These are phyloP conservation scores for Lactarius trivialis DNA, from an alignment of 768 basidiomycete species.

Conservation along the genomic window DNA sequence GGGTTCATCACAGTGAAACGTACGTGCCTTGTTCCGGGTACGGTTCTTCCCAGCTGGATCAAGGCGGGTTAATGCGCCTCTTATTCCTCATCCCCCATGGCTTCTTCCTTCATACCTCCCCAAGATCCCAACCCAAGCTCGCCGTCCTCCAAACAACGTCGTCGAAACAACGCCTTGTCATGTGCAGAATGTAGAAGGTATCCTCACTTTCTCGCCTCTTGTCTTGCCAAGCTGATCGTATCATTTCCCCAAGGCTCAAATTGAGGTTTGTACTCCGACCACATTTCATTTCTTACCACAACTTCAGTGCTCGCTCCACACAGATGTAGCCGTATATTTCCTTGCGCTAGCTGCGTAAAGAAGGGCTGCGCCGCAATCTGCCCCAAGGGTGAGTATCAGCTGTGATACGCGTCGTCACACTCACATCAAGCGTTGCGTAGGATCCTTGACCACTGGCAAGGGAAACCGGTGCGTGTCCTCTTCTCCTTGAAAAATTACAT, in stretches of 20 bases:
- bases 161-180: conserved; percentile 43
- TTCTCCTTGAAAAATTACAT: conserved; percentile 19
- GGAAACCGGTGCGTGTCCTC: conserved; percentile 49
- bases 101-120: conserved; percentile 20
- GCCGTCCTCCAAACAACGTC: conserved; percentile 26
- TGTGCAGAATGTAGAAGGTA: conserved; percentile 69
- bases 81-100: conserved; percentile 22
- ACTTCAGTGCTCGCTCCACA: neutral
- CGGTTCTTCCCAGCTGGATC: conserved; percentile 18
- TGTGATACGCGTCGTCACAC: neutral
- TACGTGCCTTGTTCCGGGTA: conserved; percentile 19
- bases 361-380: conserved; percentile 51
- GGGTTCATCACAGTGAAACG: neutral
- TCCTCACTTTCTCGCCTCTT: conserved; percentile 13
- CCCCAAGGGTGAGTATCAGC: conserved; percentile 44
- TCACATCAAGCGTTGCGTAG: conserved; percentile 32
- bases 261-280: conserved; percentile 45
- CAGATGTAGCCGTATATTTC: conserved; percentile 61
- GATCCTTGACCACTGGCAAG: conserved; percentile 66
- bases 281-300: neutral
- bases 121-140: conserved; percentile 12
- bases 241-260: conserved; percentile 44
- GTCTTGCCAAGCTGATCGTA: conserved; percentile 15
- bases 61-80: conserved; percentile 18
- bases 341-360: conserved; percentile 41